These are phyloP conservation scores for Clausena lansium DNA, from an alignment of 345 rosid genomes.

Conservation along the genomic window DNA sequence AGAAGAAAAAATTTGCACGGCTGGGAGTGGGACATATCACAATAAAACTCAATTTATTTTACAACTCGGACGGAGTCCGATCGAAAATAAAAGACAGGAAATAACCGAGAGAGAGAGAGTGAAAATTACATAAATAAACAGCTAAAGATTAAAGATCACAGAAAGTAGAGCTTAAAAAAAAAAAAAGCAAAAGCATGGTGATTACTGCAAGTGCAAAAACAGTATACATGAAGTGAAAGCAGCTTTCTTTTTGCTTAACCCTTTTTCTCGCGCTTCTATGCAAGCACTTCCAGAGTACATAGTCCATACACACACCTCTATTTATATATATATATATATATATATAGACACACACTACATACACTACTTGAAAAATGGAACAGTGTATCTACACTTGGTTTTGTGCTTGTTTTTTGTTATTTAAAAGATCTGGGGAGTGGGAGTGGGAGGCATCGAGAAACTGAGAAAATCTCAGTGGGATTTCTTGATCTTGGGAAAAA, in stretches of 20 bases:
- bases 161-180: not conserved
- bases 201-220: not conserved
- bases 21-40: too few relatives aligned
- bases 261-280: not conserved
- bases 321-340: not conserved
- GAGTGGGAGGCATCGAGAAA: not conserved
- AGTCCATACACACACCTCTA: not conserved
- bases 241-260: not conserved
- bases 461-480: conserved; percentile 11
- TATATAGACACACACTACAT: not conserved
- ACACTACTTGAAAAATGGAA: not conserved
- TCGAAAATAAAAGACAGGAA: not conserved
- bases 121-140: not conserved
- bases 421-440: conserved; percentile 20
- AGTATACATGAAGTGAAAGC: conserved; percentile 8
- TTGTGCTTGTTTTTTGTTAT: not conserved
- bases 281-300: not conserved
- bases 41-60: not conserved
- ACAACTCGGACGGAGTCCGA: not conserved
- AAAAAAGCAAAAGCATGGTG: not conserved
- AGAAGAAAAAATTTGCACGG: too few relatives aligned
- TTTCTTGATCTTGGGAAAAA: conserved; percentile 25
- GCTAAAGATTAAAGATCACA: not conserved
- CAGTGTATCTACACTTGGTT: not conserved
- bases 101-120: not conserved